Base-by-base conservation (phyloP, 2,329 filamentous ascomycete species). In the Xenoacremonium recifei region DNA sequence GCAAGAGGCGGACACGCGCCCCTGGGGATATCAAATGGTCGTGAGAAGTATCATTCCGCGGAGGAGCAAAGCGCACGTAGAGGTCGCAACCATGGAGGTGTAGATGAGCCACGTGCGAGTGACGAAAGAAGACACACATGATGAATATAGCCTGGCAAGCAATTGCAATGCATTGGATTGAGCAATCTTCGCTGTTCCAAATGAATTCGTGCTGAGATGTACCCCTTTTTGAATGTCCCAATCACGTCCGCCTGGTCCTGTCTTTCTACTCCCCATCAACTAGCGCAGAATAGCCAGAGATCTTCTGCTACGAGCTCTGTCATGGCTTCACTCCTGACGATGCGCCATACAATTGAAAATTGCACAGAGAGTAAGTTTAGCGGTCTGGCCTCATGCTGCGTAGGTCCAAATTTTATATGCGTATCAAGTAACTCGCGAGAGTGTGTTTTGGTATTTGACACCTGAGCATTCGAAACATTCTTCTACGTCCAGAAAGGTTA, bases 11-110 rank as follows among this genome's bases (percentile, higher is more conserved):
- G 46, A 45, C 37, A 38, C 55, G 58, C 20, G 48, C 58, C 37
- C 51, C 55, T 19, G 49, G 43, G 19, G 59, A 62, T 20, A 42
- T 54, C 18, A 61, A 53, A 39, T 61, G 55, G 55, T 41, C 51
- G 35, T 54, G 45, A 58, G 34, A 21, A 21, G 32, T 19, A 27
- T 27, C 23, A 27, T 27, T 13, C 23, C 23, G 13, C n/a, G n/a
- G n/a, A 39, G 35, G 40, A 39, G 11, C 27, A 12, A 21, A 38
- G 17, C 21, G 39, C 15, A 36, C 5, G 25, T 42, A 20, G 18
- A 23, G 39, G 44, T 30, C 38, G 39, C 37, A 27, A 13, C 16
- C 23, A n/a, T n/a, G n/a, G n/a, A n/a, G n/a, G n/a, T n/a, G n/a
- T n/a, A n/a, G n/a, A n/a, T 13, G 23, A 7, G 23, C 23, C 23